Base-by-base conservation (phyloP, 345 rosid species). In the Gossypium australe region DNA sequence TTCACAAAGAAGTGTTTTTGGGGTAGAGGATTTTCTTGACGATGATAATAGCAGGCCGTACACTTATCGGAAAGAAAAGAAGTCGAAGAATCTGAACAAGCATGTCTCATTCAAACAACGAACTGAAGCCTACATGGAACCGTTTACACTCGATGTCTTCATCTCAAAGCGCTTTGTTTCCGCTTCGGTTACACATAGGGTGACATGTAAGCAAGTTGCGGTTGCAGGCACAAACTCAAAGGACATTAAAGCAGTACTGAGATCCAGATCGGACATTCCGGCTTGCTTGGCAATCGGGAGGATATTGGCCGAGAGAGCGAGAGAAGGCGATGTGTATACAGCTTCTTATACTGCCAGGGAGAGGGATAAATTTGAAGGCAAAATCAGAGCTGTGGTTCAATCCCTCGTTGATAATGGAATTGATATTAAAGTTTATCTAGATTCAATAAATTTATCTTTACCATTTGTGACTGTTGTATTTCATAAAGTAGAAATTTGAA, bases 291-390 rank as follows among this genome's bases (percentile, higher is more conserved):
- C 93, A 0, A 78, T 92, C 18, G 95, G 98, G 8, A 78, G 76
- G 76, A 92, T 92, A 78, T 84, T 91, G 71, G 85, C 97, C 0
- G 94, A 92, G 13, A 83, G 97, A 75, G 98, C 93, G 0, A 85
- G 90, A 84, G 98, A 92, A 74, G 98, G 93, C 8, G 95, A 92
- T 70, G 97, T 92, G 3, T 92, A 88, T 71, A 87, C 97, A 0
- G 95, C 97, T 65, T 79, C 91, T 8, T 94, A 92, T 60, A 88
- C 97, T 34, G 97, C 97, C 2, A 75, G 98, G 71, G 97, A 94
- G 69, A 86, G 92, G 78, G 98, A 92, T 83, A 90, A 88, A 82
- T 94, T 92, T 81, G 98, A 94, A 88, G 97, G 98, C n/a, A 94
- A 94, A 77, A 92, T 90, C 66, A 84, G 95, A 83, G 98, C 94